A percentile compares a stretch with the other conserved stretches of the same genome.
These are phyloP conservation scores for Xylaria sp. DNA, from an alignment of 2,329 filamentous ascomycete genomes.

Conservation along the genomic window DNA sequence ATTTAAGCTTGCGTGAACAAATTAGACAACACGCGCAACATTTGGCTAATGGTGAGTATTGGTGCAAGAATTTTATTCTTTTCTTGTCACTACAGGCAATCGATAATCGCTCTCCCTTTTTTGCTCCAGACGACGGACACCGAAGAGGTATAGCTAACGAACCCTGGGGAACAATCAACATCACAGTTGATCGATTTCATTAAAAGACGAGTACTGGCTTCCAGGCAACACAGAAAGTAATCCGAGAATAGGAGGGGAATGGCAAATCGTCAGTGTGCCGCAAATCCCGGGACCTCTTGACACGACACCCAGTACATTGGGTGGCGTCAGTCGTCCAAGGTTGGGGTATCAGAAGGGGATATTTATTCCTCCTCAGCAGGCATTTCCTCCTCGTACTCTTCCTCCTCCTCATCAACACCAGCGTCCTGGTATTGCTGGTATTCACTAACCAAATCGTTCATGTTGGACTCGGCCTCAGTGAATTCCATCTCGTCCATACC, in stretches of 20 bases:
- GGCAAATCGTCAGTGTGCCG: conserved; percentile 35
- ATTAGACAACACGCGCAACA: background rate
- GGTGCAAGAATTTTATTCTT: conserved; percentile 50
- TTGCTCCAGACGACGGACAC: conserved; percentile 43
- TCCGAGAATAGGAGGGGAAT: conserved; percentile 42
- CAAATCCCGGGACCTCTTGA: conserved; percentile 35
- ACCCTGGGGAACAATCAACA: conserved; percentile 43
- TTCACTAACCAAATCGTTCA: conserved; percentile 99
- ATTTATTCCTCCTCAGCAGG: conserved; percentile 68
- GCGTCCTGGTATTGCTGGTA: conserved; percentile 99
- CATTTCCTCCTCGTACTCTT: conserved; percentile 91
- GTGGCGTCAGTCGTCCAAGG: conserved; percentile 36
- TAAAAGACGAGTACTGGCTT: conserved; percentile 45
- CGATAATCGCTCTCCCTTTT: conserved; percentile 44
- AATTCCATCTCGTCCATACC: conserved; percentile 99
- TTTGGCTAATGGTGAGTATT: conserved; percentile 25
- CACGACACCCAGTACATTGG: conserved; percentile 32
- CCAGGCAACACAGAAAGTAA: conserved; percentile 42
- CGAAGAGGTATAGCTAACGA: conserved; percentile 51
- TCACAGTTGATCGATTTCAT: conserved; percentile 43
- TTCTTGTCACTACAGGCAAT: conserved; percentile 50
- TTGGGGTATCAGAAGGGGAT: conserved; percentile 35
- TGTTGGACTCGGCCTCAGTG: conserved; percentile 99
- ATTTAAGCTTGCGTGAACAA: background rate
- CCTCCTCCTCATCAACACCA: conserved; percentile 95